Evolutionary conservation across 2,329 filamentous ascomycete genomes (phyloP).

Genomic region (Myriosclerotinia duriaeana): DNA sequence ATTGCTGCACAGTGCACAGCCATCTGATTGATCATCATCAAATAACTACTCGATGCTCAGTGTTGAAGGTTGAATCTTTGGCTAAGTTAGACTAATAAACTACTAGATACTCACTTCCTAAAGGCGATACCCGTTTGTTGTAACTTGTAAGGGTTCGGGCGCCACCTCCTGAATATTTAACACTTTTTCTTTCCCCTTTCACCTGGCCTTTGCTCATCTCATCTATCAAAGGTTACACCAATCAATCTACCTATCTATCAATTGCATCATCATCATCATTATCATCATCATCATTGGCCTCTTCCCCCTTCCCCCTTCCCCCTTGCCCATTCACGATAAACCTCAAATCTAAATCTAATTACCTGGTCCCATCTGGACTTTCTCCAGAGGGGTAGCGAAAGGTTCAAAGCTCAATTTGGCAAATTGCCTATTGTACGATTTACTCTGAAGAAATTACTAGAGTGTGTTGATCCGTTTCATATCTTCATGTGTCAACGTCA

Average conservation of each 20-base stretch:
- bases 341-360: slow-evolving; percentile 13
- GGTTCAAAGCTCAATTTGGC: not conserved
- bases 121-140: not conserved
- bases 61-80: not conserved
- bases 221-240: slow-evolving; percentile 1
- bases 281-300: not conserved
- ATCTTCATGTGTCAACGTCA: slow-evolving; percentile 7
- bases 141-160: not conserved
- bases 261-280: not conserved
- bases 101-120: not conserved
- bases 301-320: not conserved
- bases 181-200: too few relatives aligned
- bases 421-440: slow-evolving; percentile 9
- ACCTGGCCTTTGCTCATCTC: not conserved
- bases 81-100: slow-evolving; percentile 4
- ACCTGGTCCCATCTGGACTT: not conserved
- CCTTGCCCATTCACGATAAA: not conserved
- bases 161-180: slow-evolving; percentile 21
- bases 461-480: slow-evolving; percentile 23
- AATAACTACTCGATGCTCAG: too few relatives aligned
- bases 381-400: slow-evolving; percentile 8
- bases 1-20: too few relatives aligned
- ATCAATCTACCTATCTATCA: not conserved
- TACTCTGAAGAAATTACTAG: slow-evolving; percentile 13
- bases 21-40: too few relatives aligned